Evolutionary conservation across 2,329 filamentous ascomycete genomes (phyloP).

Genomic region (Aaosphaeria pasadenensis): DNA sequence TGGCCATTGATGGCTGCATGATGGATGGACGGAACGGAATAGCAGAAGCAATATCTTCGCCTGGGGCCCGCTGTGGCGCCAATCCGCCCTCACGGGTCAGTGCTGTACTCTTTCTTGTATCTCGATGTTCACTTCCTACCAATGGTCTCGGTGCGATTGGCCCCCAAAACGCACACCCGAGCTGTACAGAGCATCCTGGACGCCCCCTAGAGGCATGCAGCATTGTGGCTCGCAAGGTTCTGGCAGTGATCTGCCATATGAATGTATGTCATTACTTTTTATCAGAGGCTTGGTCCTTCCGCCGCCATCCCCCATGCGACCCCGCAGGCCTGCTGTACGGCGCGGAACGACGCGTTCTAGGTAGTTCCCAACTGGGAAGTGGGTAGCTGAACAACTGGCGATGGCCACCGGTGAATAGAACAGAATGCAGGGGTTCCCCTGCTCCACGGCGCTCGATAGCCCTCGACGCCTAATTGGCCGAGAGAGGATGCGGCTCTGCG

Average conservation of each 20-base stretch:
- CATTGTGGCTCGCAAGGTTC: constrained; percentile 1
- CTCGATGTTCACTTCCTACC: too few species aligned
- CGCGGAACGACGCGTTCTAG: constrained; percentile 9
- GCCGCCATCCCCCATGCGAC: constrained; percentile 19
- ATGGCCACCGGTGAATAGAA: constrained; percentile 26
- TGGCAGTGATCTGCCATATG: constrained; percentile 25
- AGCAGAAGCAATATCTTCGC: too few species aligned
- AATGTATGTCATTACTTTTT: constrained; percentile 9
- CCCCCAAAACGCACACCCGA: too few species aligned
- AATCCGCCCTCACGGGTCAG: too few species aligned
- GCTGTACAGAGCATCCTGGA: too few species aligned
- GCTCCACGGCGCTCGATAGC: background rate
- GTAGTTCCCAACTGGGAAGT: constrained; percentile 8
- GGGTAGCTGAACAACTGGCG: constrained; percentile 26
- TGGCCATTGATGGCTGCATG: too few species aligned
- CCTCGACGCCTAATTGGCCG: constrained; percentile 1
- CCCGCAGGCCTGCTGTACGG: constrained; percentile 16
- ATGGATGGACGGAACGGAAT: too few species aligned
- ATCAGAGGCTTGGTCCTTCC: constrained; percentile 15
- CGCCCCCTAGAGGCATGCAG: too few species aligned
- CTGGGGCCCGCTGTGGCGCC: too few species aligned
- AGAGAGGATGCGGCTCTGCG: constrained; percentile 34
- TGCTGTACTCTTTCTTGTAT: too few species aligned
- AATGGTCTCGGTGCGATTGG: too few species aligned
- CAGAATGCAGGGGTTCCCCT: constrained; percentile 9